Evolutionary conservation across 2,329 filamentous ascomycete species (phyloP).

Genomic region (Leptographium lundbergii): DNA sequence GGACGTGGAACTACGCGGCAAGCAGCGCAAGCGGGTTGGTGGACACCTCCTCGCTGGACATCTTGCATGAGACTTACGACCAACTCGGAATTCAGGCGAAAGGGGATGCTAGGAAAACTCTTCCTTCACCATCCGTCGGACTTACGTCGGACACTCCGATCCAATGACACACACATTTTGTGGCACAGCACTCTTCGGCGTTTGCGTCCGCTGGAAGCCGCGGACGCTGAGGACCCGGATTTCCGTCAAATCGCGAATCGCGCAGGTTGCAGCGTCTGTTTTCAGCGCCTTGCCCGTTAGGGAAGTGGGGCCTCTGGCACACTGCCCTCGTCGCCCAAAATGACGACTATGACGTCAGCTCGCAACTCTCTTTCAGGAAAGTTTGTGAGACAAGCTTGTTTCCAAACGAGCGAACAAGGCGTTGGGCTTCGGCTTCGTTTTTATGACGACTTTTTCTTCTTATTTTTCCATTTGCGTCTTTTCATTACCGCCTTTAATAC

Average conservation of each 20-base stretch:
- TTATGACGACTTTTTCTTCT: not conserved
- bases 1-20: constrained; percentile 69
- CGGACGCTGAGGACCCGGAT: too few relatives aligned
- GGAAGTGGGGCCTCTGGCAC: not conserved
- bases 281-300: not conserved
- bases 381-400: not conserved
- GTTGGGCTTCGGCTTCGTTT: not conserved
- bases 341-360: not conserved
- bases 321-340: not conserved
- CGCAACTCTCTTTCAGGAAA: not conserved
- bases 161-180: not conserved
- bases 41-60: too few relatives aligned
- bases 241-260: not conserved
- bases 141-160: not conserved
- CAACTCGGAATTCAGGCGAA: not conserved
- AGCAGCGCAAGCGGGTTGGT: constrained; percentile 31
- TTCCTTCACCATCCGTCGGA: not conserved
- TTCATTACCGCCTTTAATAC: not conserved
- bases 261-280: not conserved
- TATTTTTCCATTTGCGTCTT: not conserved
- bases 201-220: not conserved
- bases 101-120: too few relatives aligned
- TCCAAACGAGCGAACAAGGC: not conserved
- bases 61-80: too few relatives aligned
- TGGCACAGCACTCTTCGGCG: not conserved